phyloP scores from a whole-genome alignment of 768 basidiomycete species.

The Cubamyces sp. region DNA sequence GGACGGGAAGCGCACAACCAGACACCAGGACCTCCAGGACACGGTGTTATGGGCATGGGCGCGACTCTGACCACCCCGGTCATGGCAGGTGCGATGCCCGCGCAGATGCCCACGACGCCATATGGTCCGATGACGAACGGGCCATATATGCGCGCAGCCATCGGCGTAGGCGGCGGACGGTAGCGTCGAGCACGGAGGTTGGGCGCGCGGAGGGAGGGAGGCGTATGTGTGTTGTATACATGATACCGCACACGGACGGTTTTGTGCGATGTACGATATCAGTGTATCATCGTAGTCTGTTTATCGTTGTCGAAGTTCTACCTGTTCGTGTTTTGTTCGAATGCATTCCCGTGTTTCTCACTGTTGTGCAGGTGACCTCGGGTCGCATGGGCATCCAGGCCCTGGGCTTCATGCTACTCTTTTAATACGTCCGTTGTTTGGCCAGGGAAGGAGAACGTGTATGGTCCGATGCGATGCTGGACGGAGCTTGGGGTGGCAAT shows the following conservation, averaged over 20 bases:
- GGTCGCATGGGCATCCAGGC: background rate
- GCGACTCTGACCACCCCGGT: constrained; percentile 48
- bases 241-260: constrained; percentile 23
- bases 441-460: too few species aligned
- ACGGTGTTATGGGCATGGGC: constrained; percentile 53
- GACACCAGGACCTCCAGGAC: constrained; percentile 54
- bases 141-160: constrained; percentile 66
- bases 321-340: constrained; percentile 9
- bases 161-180: constrained; percentile 39
- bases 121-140: constrained; percentile 67
- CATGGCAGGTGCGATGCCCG: constrained; percentile 31
- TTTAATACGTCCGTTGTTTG: too few species aligned
- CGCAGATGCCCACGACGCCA: constrained; percentile 40
- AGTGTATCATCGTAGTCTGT: constrained; percentile 19
- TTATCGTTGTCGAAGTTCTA: constrained; percentile 18
- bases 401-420: too few species aligned
- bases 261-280: constrained; percentile 19
- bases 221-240: constrained; percentile 11
- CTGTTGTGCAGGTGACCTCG: background rate
- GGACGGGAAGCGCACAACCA: constrained; percentile 57
- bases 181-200: constrained; percentile 7
- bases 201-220: background rate
- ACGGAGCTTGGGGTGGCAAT: too few species aligned
- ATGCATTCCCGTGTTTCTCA: background rate
- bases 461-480: too few species aligned